Percentiles rank a stretch among this genome's conserved stretches.
These are phyloP conservation scores for Vanderwaltozyma verrucispora DNA, from an alignment of 805 yeast genomes.

Conservation along the genomic window DNA sequence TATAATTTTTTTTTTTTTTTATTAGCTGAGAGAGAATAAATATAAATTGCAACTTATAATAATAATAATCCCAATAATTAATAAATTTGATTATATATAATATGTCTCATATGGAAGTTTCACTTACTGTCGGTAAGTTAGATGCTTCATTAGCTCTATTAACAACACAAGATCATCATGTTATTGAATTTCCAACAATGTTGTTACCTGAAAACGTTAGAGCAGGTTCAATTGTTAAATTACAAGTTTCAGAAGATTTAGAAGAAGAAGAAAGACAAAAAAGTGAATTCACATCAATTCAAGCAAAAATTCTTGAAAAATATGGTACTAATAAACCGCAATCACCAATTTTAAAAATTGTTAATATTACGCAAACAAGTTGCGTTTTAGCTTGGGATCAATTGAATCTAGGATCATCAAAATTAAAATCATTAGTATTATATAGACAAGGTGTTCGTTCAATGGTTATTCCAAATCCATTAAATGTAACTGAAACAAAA, in stretches of 20 bases:
- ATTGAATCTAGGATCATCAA: constrained; percentile 72
- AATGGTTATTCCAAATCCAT: constrained; percentile 79
- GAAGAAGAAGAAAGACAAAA: constrained; percentile 54
- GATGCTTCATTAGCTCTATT: constrained; percentile 91
- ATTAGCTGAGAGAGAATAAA: no score
- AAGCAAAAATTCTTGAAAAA: constrained; percentile 57
- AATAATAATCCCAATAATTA: no score
- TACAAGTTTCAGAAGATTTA: constrained; percentile 69
- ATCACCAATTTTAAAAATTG: constrained; percentile 54
- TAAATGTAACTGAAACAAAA: constrained; percentile 69
- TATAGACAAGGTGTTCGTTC: constrained; percentile 53
- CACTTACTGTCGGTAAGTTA: constrained; percentile 87
- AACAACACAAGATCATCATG: constrained; percentile 83
- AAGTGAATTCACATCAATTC: constrained; percentile 49
- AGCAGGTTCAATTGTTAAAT: constrained; percentile 86
- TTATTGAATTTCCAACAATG: constrained; percentile 94
- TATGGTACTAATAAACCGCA: constrained; percentile 69
- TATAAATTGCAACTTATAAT: no score
- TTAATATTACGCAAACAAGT: constrained; percentile 86
- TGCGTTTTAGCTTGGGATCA: constrained; percentile 94
- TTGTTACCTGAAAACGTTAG: constrained; percentile 80
- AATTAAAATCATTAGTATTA: constrained; percentile 61
- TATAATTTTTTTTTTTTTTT: no score
- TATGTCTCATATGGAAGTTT: constrained; percentile 56
- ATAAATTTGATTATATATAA: no score